These are phyloP conservation scores for Citrus cavaleriei DNA, from an alignment of 345 rosid species.

Conservation along the genomic window DNA sequence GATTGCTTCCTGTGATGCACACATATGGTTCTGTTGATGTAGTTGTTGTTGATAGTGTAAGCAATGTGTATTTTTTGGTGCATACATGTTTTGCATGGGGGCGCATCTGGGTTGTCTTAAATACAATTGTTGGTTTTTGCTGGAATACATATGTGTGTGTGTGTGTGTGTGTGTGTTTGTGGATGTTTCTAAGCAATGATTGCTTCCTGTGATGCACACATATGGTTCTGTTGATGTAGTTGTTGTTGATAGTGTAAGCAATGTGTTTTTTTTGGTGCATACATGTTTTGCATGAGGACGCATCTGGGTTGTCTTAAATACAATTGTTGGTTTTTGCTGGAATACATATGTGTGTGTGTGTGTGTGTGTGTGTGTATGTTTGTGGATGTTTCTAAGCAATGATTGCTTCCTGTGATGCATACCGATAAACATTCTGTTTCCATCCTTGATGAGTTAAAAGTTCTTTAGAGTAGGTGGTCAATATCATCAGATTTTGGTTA, in stretches of 20 bases:
- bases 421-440: background rate
- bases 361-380: too few species aligned
- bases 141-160: too few species aligned
- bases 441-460: background rate
- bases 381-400: background rate
- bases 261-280: conserved; percentile 16
- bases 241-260: conserved; percentile 96
- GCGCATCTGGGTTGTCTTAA: too few species aligned
- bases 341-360: too few species aligned
- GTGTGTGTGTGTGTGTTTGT: too few species aligned
- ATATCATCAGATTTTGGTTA: background rate
- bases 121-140: too few species aligned
- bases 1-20: background rate
- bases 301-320: background rate
- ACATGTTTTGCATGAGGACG: background rate
- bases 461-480: background rate
- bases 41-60: too few species aligned
- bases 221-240: conserved; percentile 95
- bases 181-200: too few species aligned
- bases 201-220: too few species aligned
- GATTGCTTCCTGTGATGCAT: background rate
- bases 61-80: too few species aligned
- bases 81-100: too few species aligned
- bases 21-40: too few species aligned
- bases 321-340: background rate